Evolutionary conservation across 2,329 filamentous ascomycete species (phyloP), one percentile per base, ranked within the genome.

Genomic region (Pestalotiopsis sp.): DNA sequence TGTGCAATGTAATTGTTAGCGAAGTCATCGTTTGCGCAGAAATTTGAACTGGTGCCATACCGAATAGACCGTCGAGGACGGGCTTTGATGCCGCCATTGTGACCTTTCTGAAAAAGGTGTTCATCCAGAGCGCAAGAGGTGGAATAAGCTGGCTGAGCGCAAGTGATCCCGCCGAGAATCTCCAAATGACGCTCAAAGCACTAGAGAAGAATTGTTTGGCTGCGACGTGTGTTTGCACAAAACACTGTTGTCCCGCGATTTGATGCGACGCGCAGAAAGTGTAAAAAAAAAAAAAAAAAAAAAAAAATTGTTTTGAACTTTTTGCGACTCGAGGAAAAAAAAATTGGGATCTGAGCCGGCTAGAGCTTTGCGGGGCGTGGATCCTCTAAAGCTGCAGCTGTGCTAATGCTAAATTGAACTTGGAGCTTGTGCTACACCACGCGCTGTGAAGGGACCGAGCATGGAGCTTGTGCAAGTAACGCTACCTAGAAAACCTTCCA

Each of bases 11-110:
- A 63, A 70, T 36, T 7, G 14, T 61, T 4, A 39, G 25, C 17
- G 11, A 9, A 9, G 9, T 41, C 14, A 4, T 3, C n/a, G 31
- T 20, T 62, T 36, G 25, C n/a, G 17, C 25, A 56, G 39, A 45
- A 25, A 4, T 38, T 25, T 3, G 27, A 20, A 23, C 59, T 41
- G 57, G 52, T 49, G 52, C 77, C 82, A 69, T 83, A 89, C 87
- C 87, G 75, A 89, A 88, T 73, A 88, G 83, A 79, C 87, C 87
- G 74, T 90, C 87, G 67, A 87, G 80, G 74, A 86, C 80, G 73
- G 81, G 70, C 68, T 73, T 80, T 72, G 85, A 82, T 72, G 84
- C 81, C 69, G 86, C 86, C 87, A 89, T 89, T 77, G 80, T 88
- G 67, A 82, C 59, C 39, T 77, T 62, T 61, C 69, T 74, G 31